phyloP scores from a whole-genome alignment of 2,329 filamentous ascomycete genomes.

The Westerdykella aurantiaca region DNA sequence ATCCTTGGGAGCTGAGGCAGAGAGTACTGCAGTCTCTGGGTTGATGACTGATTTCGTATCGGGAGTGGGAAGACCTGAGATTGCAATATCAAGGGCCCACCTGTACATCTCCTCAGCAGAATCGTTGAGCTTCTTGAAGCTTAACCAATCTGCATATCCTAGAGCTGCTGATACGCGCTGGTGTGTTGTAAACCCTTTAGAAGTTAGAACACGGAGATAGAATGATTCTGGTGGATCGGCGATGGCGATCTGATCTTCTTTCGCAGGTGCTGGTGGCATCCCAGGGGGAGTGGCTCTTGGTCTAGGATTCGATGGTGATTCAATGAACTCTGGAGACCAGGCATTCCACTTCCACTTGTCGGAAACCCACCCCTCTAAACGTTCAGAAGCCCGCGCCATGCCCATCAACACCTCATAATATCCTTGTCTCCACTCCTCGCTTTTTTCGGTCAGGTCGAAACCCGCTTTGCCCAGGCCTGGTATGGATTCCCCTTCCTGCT shows the following conservation, averaged over 20 bases:
- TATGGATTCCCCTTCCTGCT: slow-evolving; percentile 50
- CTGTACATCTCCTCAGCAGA: slow-evolving; percentile 67
- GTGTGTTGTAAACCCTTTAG: slow-evolving; percentile 68
- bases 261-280: slow-evolving; percentile 59
- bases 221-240: slow-evolving; percentile 64
- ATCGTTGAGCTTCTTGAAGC: slow-evolving; percentile 63
- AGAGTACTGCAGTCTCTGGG: slow-evolving; percentile 54
- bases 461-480: slow-evolving; percentile 42
- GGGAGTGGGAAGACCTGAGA: slow-evolving; percentile 47
- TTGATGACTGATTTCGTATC: slow-evolving; percentile 50
- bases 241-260: slow-evolving; percentile 67
- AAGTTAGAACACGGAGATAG: slow-evolving; percentile 77
- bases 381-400: slow-evolving; percentile 68
- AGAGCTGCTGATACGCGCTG: slow-evolving; percentile 78
- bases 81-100: slow-evolving; percentile 71
- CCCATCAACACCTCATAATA: slow-evolving; percentile 81
- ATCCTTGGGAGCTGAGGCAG: slow-evolving; percentile 46
- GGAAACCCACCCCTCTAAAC: slow-evolving; percentile 71
- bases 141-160: slow-evolving; percentile 78
- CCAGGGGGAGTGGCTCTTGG: slow-evolving; percentile 67
- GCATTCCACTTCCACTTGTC: slow-evolving; percentile 58
- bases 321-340: slow-evolving; percentile 67
- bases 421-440: slow-evolving; percentile 76
- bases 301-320: slow-evolving; percentile 76
- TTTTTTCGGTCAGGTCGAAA: slow-evolving; percentile 67